phyloP scores from a whole-genome alignment of 495 filamentous ascomycete genomes.

The Platismatia glauca region DNA sequence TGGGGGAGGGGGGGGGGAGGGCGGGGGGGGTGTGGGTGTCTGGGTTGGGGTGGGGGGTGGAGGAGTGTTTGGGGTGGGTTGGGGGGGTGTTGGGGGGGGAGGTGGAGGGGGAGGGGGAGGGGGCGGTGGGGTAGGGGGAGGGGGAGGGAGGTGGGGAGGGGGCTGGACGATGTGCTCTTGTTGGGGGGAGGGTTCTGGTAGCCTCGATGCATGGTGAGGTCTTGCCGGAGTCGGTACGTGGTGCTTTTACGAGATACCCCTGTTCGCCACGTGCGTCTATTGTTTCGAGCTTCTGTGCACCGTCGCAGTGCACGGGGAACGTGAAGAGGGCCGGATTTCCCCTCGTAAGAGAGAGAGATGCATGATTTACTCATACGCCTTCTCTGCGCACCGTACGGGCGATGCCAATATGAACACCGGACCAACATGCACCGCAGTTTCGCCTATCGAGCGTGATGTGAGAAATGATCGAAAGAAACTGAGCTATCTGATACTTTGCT shows the following conservation, averaged over 20 bases:
- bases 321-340: background rate
- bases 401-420: too few species aligned
- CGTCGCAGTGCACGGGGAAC: background rate
- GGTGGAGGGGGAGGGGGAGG: background rate
- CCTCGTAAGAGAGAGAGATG: background rate
- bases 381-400: too few species aligned
- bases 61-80: constrained; percentile 37
- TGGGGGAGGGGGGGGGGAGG: constrained; percentile 46
- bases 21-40: constrained; percentile 15
- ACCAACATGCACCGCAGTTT: background rate
- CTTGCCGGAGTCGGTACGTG: too few species aligned
- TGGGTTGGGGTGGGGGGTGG: constrained; percentile 35
- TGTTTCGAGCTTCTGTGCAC: background rate
- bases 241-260: too few species aligned
- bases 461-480: background rate
- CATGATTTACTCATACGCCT: too few species aligned
- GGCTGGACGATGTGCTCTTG: background rate
- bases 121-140: background rate
- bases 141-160: background rate
- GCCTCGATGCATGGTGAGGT: too few species aligned
- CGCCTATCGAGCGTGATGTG: background rate
- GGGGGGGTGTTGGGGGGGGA: constrained; percentile 31
- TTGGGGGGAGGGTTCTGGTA: too few species aligned
- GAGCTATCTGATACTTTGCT: background rate
- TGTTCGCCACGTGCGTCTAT: background rate